Conservation (phyloP, 2,329 filamentous ascomycete genomes). For the Colletotrichum liriopes region DNA sequence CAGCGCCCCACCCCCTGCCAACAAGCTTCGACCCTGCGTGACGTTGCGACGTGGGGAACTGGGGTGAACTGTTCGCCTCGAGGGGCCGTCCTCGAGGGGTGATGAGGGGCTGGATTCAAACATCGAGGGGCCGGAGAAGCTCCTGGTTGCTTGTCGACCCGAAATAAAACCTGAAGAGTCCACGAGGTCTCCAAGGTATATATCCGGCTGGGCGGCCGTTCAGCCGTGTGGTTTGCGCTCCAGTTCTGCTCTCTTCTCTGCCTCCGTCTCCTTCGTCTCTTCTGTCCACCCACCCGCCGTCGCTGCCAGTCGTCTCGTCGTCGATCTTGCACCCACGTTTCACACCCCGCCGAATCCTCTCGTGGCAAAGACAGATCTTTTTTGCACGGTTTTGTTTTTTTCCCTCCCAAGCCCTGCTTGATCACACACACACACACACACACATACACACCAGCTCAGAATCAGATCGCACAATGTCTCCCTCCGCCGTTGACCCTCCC, state of each 20-base stretch:
- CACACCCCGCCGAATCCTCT: constrained; percentile 19
- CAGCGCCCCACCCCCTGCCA: constrained; percentile 38
- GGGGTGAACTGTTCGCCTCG: constrained; percentile 38
- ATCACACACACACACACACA: constrained; percentile 18
- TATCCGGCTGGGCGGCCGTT: constrained; percentile 23
- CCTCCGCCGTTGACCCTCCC: constrained; percentile 52
- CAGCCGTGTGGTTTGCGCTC: constrained; percentile 14
- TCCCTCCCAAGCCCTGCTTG: neutral
- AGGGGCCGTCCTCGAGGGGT: constrained; percentile 20
- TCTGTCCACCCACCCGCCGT: neutral
- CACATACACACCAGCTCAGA: neutral
- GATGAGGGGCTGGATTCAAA: constrained; percentile 35
- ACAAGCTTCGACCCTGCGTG: constrained; percentile 45
- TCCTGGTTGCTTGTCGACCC: constrained; percentile 18
- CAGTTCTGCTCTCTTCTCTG: constrained; percentile 1
- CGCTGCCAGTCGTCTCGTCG: constrained; percentile 17
- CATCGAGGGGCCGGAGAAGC: constrained; percentile 21
- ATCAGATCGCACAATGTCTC: constrained; percentile 51
- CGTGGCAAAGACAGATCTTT: constrained; percentile 6
- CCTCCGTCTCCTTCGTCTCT: constrained; percentile 19
- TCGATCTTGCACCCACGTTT: constrained; percentile 23
- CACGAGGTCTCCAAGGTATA: constrained; percentile 26
- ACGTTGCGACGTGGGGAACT: constrained; percentile 44
- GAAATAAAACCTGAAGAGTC: constrained; percentile 7
- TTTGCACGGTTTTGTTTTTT: no score